Base-by-base conservation (phyloP, 2,329 filamentous ascomycete species). In the Pseudogymnoascus sp. region DNA sequence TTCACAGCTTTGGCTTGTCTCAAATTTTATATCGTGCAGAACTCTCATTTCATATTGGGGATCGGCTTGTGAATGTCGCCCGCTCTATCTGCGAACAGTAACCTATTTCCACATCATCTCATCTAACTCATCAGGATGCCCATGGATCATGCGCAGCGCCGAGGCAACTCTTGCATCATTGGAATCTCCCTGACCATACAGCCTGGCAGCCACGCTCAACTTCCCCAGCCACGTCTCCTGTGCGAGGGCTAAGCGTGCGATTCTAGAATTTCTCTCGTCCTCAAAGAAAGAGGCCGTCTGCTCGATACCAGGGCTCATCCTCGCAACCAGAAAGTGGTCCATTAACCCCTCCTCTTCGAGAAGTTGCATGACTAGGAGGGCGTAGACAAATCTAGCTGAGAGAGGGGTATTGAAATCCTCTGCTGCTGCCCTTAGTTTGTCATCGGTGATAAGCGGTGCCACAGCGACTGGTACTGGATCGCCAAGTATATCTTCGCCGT, bases 281-380 rank as follows among this genome's bases (percentile, higher is more conserved):
- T 15, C 21, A 25, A 68, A 67, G n/a, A 62, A 31, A 21, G n/a
- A 21, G 7, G 51, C 59, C 13, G 39, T 61, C 36, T 33, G n/a
- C 48, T 58, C 42, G 12, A 66, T 62, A 6, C 61, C 33, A 3
- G 33, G 41, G 8, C 25, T 13, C 15, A 59, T 25, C 27, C 41
- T 48, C 48, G 44, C 35, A 7, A 60, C 33, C 29, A 51, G 21
- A 29, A 62, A 62, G 35, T 62, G 6, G n/a, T 67, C 65, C 15
- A 67, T 27, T 35, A 66, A 38, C 25, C 63, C 66, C 42, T 68
- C 66, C 35, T 55, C 58, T 27, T 66, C 64, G n/a, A 61, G 13
- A 38, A 59, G 17, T 1, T 42, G 8, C 17, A 42, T 42, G 9
- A 42, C 6, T 12, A 41, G 39, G n/a, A 41, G 7, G 0, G 39